Percentiles rank a stretch among this genome's conserved stretches.
Evolutionary conservation across 257 asterid species (phyloP).

Genomic region (Jasminum sambac): DNA sequence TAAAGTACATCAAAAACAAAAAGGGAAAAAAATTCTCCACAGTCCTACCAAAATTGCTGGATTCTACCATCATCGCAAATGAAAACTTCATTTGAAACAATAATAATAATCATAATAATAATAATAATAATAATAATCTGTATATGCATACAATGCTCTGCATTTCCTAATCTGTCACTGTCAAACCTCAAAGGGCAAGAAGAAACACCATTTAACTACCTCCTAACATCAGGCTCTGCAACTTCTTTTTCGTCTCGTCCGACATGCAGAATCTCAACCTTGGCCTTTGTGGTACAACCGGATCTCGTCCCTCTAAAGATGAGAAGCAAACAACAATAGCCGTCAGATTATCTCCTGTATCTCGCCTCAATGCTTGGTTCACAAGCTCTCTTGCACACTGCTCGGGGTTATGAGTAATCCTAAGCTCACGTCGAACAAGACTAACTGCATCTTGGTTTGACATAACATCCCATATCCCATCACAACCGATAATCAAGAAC

Average conservation of each 20-base stretch:
- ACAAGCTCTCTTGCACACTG: constrained; percentile 72
- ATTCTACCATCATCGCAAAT: too few relatives aligned
- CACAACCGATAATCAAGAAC: constrained; percentile 84
- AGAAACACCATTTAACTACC: constrained; percentile 33
- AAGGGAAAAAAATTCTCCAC: too few relatives aligned
- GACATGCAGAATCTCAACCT: constrained; percentile 67
- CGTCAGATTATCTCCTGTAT: constrained; percentile 70
- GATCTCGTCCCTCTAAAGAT: constrained; percentile 28
- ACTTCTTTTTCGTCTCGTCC: constrained; percentile 65
- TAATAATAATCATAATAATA: too few relatives aligned
- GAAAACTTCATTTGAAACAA: too few relatives aligned
- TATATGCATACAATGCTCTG: background rate
- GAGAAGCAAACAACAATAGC: constrained; percentile 73
- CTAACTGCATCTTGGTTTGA: constrained; percentile 85
- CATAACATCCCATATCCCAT: constrained; percentile 93
- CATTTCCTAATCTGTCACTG: background rate
- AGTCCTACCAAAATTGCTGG: too few relatives aligned
- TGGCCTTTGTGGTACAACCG: constrained; percentile 46
- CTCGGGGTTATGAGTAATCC: constrained; percentile 61
- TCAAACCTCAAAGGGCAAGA: background rate
- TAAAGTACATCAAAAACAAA: too few relatives aligned
- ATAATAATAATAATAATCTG: background rate
- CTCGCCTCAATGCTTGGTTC: constrained; percentile 52
- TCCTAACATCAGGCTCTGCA: constrained; percentile 58
- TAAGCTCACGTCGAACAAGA: constrained; percentile 62